phyloP scores from a whole-genome alignment of 2,329 filamentous ascomycete species.

The Mycocentrospora acerina region DNA sequence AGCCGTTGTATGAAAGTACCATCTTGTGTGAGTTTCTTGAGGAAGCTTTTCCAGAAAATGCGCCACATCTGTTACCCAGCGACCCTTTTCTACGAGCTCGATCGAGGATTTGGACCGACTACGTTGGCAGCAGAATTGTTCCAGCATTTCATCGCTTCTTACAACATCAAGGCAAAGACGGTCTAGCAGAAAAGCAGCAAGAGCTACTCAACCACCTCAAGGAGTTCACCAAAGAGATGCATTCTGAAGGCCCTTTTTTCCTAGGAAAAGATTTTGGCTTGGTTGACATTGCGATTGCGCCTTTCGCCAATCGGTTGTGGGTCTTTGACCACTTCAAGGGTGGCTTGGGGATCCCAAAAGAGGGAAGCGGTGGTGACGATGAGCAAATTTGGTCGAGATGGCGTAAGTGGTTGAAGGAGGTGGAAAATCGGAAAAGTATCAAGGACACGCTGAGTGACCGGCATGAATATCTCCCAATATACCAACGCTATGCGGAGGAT shows the following conservation, averaged over 20 bases:
- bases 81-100: constrained; percentile 66
- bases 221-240: constrained; percentile 64
- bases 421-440: constrained; percentile 63
- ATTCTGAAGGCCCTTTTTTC: constrained; percentile 65
- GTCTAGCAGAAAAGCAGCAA: constrained; percentile 53
- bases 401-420: constrained; percentile 63
- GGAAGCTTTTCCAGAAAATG: constrained; percentile 62
- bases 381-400: constrained; percentile 65
- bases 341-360: constrained; percentile 52
- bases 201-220: constrained; percentile 63
- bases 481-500: constrained; percentile 54
- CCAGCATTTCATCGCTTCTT: constrained; percentile 67
- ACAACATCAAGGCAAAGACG: constrained; percentile 39
- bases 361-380: constrained; percentile 54
- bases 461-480: constrained; percentile 68
- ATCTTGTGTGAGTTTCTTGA: constrained; percentile 77
- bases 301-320: constrained; percentile 72
- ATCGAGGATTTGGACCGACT: constrained; percentile 73
- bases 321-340: constrained; percentile 74
- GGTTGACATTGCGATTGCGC: constrained; percentile 70
- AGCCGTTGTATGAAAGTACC: constrained; percentile 70
- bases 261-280: constrained; percentile 63
- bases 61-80: constrained; percentile 56
- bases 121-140: constrained; percentile 66
- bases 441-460: constrained; percentile 67